A percentile compares a stretch with the other conserved stretches of the same genome.
phyloP scores from a whole-genome alignment of 495 filamentous ascomycete species.

The Cudoniella acicularis region DNA sequence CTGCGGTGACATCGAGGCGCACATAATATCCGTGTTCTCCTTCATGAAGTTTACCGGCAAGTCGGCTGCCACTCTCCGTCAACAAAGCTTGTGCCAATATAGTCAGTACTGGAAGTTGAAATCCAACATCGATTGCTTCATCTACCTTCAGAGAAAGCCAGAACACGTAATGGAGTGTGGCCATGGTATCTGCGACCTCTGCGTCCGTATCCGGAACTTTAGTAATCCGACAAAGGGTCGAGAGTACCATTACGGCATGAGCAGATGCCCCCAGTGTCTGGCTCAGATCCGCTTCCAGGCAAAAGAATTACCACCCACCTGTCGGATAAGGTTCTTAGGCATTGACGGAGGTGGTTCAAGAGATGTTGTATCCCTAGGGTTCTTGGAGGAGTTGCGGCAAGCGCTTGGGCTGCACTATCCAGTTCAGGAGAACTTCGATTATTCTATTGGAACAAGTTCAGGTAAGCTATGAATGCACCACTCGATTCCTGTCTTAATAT shows the following conservation, averaged over 20 bases:
- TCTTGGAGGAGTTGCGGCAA: constrained; percentile 8
- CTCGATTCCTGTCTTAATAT: not conserved
- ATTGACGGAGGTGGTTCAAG: constrained; percentile 17
- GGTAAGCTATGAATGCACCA: constrained; percentile 6
- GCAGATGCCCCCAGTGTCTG: constrained; percentile 3
- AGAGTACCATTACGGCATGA: constrained; percentile 15
- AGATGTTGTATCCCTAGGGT: constrained; percentile 11
- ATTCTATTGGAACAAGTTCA: constrained; percentile 17
- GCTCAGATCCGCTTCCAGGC: constrained; percentile 11
- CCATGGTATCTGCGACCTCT: constrained; percentile 14
- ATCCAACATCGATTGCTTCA: constrained; percentile 10
- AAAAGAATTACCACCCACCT: constrained; percentile 11
- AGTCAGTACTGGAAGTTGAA: constrained; percentile 6
- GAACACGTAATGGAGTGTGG: constrained; percentile 14
- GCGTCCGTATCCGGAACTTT: constrained; percentile 5
- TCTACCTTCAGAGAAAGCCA: constrained; percentile 14
- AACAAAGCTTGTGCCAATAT: constrained; percentile 2
- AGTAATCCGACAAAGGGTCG: constrained; percentile 5
- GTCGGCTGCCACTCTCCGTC: constrained; percentile 4
- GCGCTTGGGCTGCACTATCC: constrained; percentile 9
- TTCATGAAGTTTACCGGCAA: constrained; percentile 9
- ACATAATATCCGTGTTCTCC: constrained; percentile 16
- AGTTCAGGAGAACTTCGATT: constrained; percentile 18
- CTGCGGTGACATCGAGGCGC: constrained; percentile 5
- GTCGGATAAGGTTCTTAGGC: constrained; percentile 9